Base-by-base conservation (phyloP, 768 basidiomycete genomes). In the Lenzites betulinus region DNA sequence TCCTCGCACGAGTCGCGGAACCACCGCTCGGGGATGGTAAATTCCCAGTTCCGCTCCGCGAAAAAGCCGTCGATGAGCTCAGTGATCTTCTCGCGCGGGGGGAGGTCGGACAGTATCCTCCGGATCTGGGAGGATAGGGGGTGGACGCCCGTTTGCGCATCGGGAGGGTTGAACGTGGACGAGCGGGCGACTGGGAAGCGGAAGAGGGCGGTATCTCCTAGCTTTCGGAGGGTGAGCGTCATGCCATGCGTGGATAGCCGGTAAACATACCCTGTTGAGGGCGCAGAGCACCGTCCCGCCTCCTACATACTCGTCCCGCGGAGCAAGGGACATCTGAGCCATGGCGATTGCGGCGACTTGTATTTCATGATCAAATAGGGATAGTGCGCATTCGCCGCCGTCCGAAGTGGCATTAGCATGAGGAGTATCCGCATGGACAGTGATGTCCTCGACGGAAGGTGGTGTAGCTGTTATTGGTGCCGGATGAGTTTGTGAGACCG, bases 1-100 rank as follows among this genome's bases (percentile, higher is more conserved):
- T 75, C 74, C 25, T 69, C 60, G 51, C 75, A 78, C 2, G 77
- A 72, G n/a, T 69, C 61, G 39, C 70, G 73, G 66, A 83, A 81
- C 80, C 81, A 83, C 22, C 71, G 66, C 64, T 81, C 77, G 7
- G 81, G 79, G 26, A 84, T 76, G 12, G 81, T 81, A 53, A 78
- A 82, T 23, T 79, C 77, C 80, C 80, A 82, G 59, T 83, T 83
- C 50, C 75, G 71, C 46, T 78, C 73, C 20, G 68, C 61, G 70
- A 85, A 82, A 68, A 78, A 84, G 16, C 67, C 54, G 38, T 62
- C 56, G 52, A 71, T 51, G 51, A 67, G 65, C 43, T 35, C n/a
- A 7, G 70, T 60, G 33, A 49, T 23, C n/a, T 38, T 36, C 9
- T 13, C 41, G 16, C 65, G 65, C 9, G 66, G 53, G 15, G 69